Evolutionary conservation across 2,329 filamentous ascomycete genomes (phyloP).

Genomic region (Penicillium hesseltinei): DNA sequence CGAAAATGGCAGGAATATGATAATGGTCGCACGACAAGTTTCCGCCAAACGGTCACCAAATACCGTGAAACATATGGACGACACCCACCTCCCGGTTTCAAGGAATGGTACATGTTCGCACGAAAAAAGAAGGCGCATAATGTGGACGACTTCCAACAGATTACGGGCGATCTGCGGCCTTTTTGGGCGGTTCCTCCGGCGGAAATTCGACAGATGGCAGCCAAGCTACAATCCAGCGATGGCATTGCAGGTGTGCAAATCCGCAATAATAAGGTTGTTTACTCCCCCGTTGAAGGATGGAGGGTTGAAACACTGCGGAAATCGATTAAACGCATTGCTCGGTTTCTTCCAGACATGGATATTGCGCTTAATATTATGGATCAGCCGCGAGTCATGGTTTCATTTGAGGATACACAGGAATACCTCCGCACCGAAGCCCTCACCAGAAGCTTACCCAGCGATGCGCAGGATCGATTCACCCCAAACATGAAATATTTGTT

Average conservation of each 20-base stretch:
- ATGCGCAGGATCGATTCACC: slow-evolving; percentile 46
- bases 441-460: slow-evolving; percentile 45
- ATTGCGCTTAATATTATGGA: slow-evolving; percentile 66
- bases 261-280: slow-evolving; percentile 33
- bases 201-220: slow-evolving; percentile 33
- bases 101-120: slow-evolving; percentile 42
- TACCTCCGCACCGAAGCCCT: slow-evolving; percentile 51
- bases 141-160: slow-evolving; percentile 41
- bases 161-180: slow-evolving; percentile 39
- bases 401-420: slow-evolving; percentile 56
- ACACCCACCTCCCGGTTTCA: slow-evolving; percentile 43
- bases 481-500: slow-evolving; percentile 39
- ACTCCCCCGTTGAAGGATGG: slow-evolving; percentile 41
- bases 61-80: slow-evolving; percentile 40
- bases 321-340: slow-evolving; percentile 53
- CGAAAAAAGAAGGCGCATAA: slow-evolving; percentile 37
- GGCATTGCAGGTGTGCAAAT: slow-evolving; percentile 36
- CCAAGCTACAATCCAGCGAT: slow-evolving; percentile 31
- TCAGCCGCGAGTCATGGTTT: slow-evolving; percentile 61
- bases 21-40: slow-evolving; percentile 33
- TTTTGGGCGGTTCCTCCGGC: slow-evolving; percentile 39
- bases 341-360: slow-evolving; percentile 61
- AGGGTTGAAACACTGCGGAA: slow-evolving; percentile 42
- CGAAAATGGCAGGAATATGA: slow-evolving; percentile 34
- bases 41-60: slow-evolving; percentile 39